Base-by-base conservation (phyloP, 225 moss, liverwort and hornwort genomes). In the Asterella californica region DNA sequence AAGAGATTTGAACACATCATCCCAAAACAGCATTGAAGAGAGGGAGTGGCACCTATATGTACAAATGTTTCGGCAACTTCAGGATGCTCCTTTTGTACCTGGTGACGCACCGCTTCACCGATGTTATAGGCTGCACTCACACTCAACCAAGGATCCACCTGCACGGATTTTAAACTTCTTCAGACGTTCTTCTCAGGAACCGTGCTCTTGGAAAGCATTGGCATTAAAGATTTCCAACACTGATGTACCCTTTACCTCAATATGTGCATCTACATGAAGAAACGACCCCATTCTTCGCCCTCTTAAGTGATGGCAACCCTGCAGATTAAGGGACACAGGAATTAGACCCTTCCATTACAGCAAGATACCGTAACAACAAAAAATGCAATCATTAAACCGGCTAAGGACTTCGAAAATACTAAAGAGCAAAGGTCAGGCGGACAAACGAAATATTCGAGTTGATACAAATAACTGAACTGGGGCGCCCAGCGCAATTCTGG, bases 101-200 rank as follows among this genome's bases (percentile, higher is more conserved):
- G 86, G 57, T 86, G 93, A 76, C 88, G 89, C 70, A 94, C 95
- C 86, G 93, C 93, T 86, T 93, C 93, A 72, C 92, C 92, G 68
- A 97, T 95, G 75, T 93, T 91, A 83, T 97, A 94, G 5, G 97
- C 94, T 80, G 97, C 94, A 90, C 97, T 97, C 68, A 97, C 90
- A 81, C 97, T 94, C 69, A 97, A 87, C 94, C 93, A 95, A 83
- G 97, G 95, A 88, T 97, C 87, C 74, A 97, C 97, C 97, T 97
- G 90, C 72, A 77, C 59, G 78, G 82, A 75, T 72, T 72, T 53
- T 48, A 74, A 62, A 38, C 37, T 8, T 52, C 49, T 24, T 57
- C 15, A 65, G 45, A 71, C 17, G 67, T 27, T 48, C 62, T 37
- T 34, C 17, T 57, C 45, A 30, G 38, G 48, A 6, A 48, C 21